A percentile compares a stretch with the other conserved stretches of the same genome.
Conservation (phyloP, 805 yeast genomes). For the Kregervanrija fluxuum region DNA sequence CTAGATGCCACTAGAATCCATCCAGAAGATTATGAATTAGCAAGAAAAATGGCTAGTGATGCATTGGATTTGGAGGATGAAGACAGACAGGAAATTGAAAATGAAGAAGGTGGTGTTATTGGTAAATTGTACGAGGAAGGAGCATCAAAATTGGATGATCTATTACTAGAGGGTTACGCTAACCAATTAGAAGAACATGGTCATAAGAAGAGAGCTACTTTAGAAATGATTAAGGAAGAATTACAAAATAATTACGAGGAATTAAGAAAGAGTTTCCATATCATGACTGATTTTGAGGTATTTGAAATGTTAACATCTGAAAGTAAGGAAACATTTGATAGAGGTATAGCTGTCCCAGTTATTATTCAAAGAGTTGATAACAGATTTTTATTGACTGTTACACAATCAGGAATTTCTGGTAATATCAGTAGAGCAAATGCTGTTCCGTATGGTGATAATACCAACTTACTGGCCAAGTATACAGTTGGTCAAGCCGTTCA, state of each 20-base stretch:
- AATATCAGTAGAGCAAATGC: slow-evolving; percentile 25
- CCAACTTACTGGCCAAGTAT: slow-evolving; percentile 32
- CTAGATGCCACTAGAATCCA: slow-evolving; percentile 95
- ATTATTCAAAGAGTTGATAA: slow-evolving; percentile 55
- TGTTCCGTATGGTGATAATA: slow-evolving; percentile 42
- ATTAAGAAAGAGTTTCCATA: slow-evolving; percentile 64
- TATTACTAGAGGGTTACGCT: slow-evolving; percentile 87
- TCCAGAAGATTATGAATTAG: slow-evolving; percentile 95
- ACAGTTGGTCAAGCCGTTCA: slow-evolving; percentile 77
- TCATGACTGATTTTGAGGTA: slow-evolving; percentile 60
- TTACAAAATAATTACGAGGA: slow-evolving; percentile 84
- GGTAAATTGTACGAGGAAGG: slow-evolving; percentile 66
- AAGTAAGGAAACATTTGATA: slow-evolving; percentile 55
- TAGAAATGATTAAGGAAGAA: slow-evolving; percentile 81
- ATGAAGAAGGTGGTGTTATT: slow-evolving; percentile 69
- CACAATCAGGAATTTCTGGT: slow-evolving; percentile 50
- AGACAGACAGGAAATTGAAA: slow-evolving; percentile 69
- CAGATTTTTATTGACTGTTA: slow-evolving; percentile 30
- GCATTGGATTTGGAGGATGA: slow-evolving; percentile 95
- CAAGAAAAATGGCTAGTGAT: slow-evolving; percentile 96
- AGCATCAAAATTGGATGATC: slow-evolving; percentile 70
- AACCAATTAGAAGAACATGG: slow-evolving; percentile 78
- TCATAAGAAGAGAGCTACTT: slow-evolving; percentile 67
- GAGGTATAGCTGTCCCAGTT: slow-evolving; percentile 71
- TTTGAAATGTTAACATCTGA: slow-evolving; percentile 91